Base-by-base conservation (phyloP, 345 rosid genomes). In the Noccaea bulbosa region DNA sequence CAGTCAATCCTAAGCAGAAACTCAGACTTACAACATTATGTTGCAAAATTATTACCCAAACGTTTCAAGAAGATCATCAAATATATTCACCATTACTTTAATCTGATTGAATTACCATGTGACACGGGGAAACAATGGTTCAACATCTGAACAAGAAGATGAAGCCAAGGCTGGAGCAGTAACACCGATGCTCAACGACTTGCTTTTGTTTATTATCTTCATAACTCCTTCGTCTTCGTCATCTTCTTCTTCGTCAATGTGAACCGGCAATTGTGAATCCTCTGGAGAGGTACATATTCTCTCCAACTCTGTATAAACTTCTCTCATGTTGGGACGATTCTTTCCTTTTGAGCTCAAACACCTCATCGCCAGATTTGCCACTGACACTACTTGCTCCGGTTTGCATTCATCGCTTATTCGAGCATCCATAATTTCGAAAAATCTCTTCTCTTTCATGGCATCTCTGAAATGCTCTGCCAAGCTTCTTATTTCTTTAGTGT, bases 281-380 rank as follows among this genome's bases (percentile, higher is more conserved):
- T 45, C 70, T 10, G 49, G 48, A 14, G 64, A 41, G 12, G 62
- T 16, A 24, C 7, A 41, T 2, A 71, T 71, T 22, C 46, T 71
- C 37, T 83, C 85, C 17, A 84, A 74, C 59, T 82, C 88, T 2
- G 73, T 69, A 4, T 55, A 75, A 2, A 83, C 84, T 72, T 83
- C 72, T 38, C 83, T 86, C 87, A 84, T 84, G 9, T 81, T 73
- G 1, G 88, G 88, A 24, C 87, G 77, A 8, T 80, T 80, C 72
- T 75, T 83, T 65, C 88, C 67, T 69, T 74, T 81, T 4, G 73
- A 82, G 22, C 76, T 80, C 78, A 87, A 75, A 24, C 89, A 87
- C 12, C 76, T 78, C 11, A 62, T 72, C 0, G 86, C 87, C 43
- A 85, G 55, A 8, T 76, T 73, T 16, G 79, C 89, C 34, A 87